Conservation (phyloP, 768 basidiomycete genomes). For the Tricholoma furcatifolium region DNA sequence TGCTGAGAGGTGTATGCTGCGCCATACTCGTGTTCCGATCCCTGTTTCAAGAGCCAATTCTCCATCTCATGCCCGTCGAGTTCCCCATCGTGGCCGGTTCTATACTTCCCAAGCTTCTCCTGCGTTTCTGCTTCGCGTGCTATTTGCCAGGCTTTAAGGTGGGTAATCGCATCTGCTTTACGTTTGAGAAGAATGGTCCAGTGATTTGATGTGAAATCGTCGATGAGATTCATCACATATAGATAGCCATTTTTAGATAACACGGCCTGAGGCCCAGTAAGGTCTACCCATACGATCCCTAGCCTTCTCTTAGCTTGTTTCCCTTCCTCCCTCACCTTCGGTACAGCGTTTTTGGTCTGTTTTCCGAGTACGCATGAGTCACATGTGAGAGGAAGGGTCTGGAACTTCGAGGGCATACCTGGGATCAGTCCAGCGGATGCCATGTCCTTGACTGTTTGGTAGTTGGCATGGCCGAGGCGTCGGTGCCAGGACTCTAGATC, state of each 20-base stretch:
- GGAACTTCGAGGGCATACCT: constrained; percentile 8
- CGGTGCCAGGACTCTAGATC: constrained; percentile 26
- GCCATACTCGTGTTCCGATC: constrained; percentile 23
- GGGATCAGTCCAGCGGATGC: constrained; percentile 9
- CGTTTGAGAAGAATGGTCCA: not conserved
- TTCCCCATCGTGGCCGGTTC: too few relatives aligned
- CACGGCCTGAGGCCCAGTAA: too few relatives aligned
- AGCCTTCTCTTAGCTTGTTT: not conserved
- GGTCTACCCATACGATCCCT: too few relatives aligned
- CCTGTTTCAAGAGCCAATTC: constrained; percentile 12
- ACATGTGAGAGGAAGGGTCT: not conserved
- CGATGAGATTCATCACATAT: too few relatives aligned
- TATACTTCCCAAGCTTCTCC: not conserved
- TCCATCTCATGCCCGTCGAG: constrained; percentile 8
- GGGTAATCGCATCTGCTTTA: not conserved
- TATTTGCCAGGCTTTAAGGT: constrained; percentile 2
- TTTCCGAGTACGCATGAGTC: constrained; percentile 10
- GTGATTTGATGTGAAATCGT: too few relatives aligned
- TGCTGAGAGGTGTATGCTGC: too few relatives aligned
- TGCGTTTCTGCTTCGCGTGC: not conserved
- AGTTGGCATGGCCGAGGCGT: constrained; percentile 27
- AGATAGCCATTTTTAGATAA: not conserved
- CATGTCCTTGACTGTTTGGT: too few relatives aligned
- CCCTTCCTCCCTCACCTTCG: constrained; percentile 1
- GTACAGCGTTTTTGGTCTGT: constrained; percentile 5